A percentile compares a stretch with the other conserved stretches of the same genome.
phyloP scores from a whole-genome alignment of 2,329 filamentous ascomycete species.

The Xylariales sp. region DNA sequence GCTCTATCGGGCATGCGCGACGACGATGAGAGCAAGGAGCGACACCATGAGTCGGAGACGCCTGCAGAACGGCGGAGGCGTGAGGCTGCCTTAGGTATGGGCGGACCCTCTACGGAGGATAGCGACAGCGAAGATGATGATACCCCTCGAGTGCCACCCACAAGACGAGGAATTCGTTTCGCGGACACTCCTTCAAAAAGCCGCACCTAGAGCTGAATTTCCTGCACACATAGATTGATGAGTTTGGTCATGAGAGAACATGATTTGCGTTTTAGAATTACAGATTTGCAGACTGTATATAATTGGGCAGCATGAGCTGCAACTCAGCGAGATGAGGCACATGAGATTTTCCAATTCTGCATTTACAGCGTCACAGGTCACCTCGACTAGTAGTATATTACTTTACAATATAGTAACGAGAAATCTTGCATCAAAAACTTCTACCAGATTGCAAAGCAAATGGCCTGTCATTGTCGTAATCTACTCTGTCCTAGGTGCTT shows the following conservation, averaged over 20 bases:
- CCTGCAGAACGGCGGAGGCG: conserved; percentile 70
- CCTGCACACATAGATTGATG: too few species aligned
- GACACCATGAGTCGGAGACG: conserved; percentile 55
- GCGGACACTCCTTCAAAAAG: conserved; percentile 40
- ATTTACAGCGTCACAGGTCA: too few species aligned
- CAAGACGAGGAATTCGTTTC: conserved; percentile 56
- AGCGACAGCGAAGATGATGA: conserved; percentile 56
- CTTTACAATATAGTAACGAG: too few species aligned
- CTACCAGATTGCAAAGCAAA: too few species aligned
- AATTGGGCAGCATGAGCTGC: conserved; percentile 2
- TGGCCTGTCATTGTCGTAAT: too few species aligned
- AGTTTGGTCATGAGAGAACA: background rate
- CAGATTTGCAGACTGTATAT: too few species aligned
- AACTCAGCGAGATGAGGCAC: too few species aligned
- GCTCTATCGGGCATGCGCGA: conserved; percentile 41
- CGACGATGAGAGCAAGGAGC: conserved; percentile 33
- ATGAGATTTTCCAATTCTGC: too few species aligned
- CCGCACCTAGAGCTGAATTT: conserved; percentile 13
- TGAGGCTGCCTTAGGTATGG: conserved; percentile 67
- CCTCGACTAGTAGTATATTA: too few species aligned
- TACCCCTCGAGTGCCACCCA: conserved; percentile 45
- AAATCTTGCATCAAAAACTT: too few species aligned
- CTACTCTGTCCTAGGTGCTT: too few species aligned
- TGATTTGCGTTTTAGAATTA: too few species aligned
- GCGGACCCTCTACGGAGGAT: conserved; percentile 34